These are phyloP conservation scores for Collybia nuda DNA, from an alignment of 768 basidiomycete species.

Conservation along the genomic window DNA sequence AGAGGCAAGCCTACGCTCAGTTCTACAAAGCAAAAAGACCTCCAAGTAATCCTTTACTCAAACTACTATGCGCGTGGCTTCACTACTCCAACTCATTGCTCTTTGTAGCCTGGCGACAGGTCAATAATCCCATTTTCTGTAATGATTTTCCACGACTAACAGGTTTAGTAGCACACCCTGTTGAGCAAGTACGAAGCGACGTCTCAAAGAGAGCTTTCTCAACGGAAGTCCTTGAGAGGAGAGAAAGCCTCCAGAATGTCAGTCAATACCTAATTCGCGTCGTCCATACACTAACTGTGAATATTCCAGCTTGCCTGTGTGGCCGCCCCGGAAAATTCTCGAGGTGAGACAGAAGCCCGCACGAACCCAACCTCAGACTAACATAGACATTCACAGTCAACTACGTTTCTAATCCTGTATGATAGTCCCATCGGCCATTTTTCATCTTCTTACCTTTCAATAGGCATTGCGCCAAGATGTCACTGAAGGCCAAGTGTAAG, in stretches of 20 bases:
- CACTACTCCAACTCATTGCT: slow-evolving; percentile 12
- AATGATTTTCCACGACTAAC: too few species aligned
- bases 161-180: slow-evolving; percentile 3
- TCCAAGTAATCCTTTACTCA: neutral
- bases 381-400: slow-evolving; percentile 9
- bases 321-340: slow-evolving; percentile 18
- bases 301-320: slow-evolving; percentile 14
- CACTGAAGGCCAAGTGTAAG: slow-evolving; percentile 20
- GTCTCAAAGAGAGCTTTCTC: slow-evolving; percentile 13
- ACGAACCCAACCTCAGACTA: neutral
- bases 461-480: slow-evolving; percentile 20
- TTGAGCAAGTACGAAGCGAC: neutral
- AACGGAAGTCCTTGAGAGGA: too few species aligned
- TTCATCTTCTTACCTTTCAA: neutral
- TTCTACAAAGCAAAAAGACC: too few species aligned
- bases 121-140: neutral
- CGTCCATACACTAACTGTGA: neutral
- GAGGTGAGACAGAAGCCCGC: slow-evolving; percentile 6
- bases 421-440: neutral
- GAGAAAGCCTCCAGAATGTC: slow-evolving; percentile 18
- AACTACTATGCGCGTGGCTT: slow-evolving; percentile 10
- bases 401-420: slow-evolving; percentile 19
- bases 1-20: neutral
- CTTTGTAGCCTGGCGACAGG: slow-evolving; percentile 8
- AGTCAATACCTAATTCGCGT: neutral